Evolutionary conservation across 805 yeast species (phyloP).

Genomic region (Metschnikowia lunata): DNA sequence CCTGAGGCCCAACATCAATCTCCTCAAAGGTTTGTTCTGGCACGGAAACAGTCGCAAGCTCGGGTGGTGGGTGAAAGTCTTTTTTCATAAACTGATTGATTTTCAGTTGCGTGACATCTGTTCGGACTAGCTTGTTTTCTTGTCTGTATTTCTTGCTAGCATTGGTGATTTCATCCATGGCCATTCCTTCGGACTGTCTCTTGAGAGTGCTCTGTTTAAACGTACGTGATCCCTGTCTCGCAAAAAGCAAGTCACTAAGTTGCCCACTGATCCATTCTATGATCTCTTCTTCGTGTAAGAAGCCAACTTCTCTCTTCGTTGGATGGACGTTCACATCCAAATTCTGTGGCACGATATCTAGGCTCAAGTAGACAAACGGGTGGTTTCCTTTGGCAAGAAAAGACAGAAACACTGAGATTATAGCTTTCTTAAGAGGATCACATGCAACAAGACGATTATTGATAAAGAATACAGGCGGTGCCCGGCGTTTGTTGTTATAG

Average conservation of each 20-base stretch:
- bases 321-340: constrained; percentile 96
- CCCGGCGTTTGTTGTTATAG: constrained; percentile 59
- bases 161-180: constrained; percentile 9
- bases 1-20: background rate
- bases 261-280: constrained; percentile 51
- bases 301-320: constrained; percentile 87
- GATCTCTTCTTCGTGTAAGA: constrained; percentile 82
- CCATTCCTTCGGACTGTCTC: constrained; percentile 6
- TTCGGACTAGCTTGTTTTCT: constrained; percentile 67
- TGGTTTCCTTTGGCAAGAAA: constrained; percentile 72
- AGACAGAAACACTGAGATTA: constrained; percentile 55
- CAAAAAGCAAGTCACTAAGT: constrained; percentile 48
- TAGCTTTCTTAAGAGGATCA: constrained; percentile 71
- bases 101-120: constrained; percentile 59
- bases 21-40: background rate
- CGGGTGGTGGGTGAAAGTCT: constrained; percentile 1
- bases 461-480: constrained; percentile 74
- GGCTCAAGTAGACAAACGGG: constrained; percentile 72
- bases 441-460: constrained; percentile 79
- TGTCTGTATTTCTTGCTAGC: constrained; percentile 37
- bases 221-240: constrained; percentile 62
- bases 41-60: background rate
- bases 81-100: constrained; percentile 17
- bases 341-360: constrained; percentile 62
- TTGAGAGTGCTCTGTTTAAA: constrained; percentile 56